Base-by-base conservation (phyloP, 2,329 filamentous ascomycete genomes). In the Aspergillus chevalieri region DNA sequence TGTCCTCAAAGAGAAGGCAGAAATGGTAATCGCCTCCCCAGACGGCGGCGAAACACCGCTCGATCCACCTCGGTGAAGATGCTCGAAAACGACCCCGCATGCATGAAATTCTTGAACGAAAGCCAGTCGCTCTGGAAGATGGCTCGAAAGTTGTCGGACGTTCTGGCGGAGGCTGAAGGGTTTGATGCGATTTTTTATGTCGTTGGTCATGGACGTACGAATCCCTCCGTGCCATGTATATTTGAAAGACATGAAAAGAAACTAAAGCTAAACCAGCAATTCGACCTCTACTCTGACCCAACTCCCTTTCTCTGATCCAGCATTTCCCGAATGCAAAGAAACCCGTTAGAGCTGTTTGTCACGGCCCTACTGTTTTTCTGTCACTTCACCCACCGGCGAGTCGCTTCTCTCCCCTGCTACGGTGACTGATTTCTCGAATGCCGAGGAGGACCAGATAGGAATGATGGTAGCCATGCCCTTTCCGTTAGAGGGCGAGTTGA, bases 151-250 rank as follows among this genome's bases (percentile, higher is more conserved):
- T 9, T 39, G 3, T 15, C 36, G 4, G 12, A 39, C 8, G 15
- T 39, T 3, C 8, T 39, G 2, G 15, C 36, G 12, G 61, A 78
- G 51, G 73, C 79, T 1, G 67, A 66, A 52, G 79, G 84, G 55
- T 87, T 80, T 59, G 84, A 79, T 57, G 84, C 81, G 48, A 71
- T 80, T 48, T 80, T 78, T 58, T 80, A 73, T 57, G 75, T 79
- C 43, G 78, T 78, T 49, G 78, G 78, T 24, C 74, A 79, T 55
- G 77, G 76, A 33, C 76, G 73, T 76, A 22, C 21, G 21, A 22
- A 22, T 6, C 6, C 3, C 21, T 22, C 21, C 21, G 6, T 22
- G 4, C 21, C 21, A 22, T 22, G 21, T 6, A 22, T 22, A 22
- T 22, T 22, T 22, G 21, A 22, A 22, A 4, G 21, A 5, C 21